These are phyloP conservation scores for Venturia aucupariae DNA, from an alignment of 2,329 filamentous ascomycete species.

Conservation along the genomic window DNA sequence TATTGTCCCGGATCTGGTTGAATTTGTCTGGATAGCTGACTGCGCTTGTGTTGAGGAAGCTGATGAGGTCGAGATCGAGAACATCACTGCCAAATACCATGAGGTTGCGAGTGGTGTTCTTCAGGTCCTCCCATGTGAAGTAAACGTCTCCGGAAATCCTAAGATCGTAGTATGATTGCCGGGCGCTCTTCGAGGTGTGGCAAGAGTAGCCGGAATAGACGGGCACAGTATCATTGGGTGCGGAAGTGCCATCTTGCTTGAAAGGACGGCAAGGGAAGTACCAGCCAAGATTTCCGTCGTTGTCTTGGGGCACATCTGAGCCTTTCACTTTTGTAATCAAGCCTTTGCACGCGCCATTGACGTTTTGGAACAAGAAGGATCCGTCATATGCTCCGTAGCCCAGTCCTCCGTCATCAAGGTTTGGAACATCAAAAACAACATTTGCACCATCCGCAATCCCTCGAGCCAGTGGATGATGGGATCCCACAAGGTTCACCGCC, in stretches of 20 bases:
- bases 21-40: constrained; percentile 70
- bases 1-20: constrained; percentile 64
- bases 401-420: constrained; percentile 59
- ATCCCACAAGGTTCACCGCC: constrained; percentile 73
- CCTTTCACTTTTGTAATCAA: constrained; percentile 63
- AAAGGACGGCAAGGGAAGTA: constrained; percentile 91
- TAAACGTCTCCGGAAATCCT: constrained; percentile 77
- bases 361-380: constrained; percentile 96
- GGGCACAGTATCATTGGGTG: constrained; percentile 62
- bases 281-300: constrained; percentile 71
- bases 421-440: constrained; percentile 75
- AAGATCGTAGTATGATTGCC: constrained; percentile 68
- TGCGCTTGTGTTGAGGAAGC: constrained; percentile 80
- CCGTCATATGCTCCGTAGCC: constrained; percentile 56
- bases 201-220: constrained; percentile 83
- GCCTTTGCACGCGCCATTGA: constrained; percentile 92
- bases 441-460: constrained; percentile 70
- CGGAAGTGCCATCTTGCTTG: constrained; percentile 83
- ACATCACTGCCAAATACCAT: constrained; percentile 93
- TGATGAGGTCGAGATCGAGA: constrained; percentile 76
- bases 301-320: constrained; percentile 73
- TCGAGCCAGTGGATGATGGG: constrained; percentile 67
- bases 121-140: constrained; percentile 91
- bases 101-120: constrained; percentile 79
- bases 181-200: constrained; percentile 63